Evolutionary conservation across 2,329 filamentous ascomycete genomes (phyloP), one percentile per base, ranked within the genome.

Genomic region (Nemania serpens): DNA sequence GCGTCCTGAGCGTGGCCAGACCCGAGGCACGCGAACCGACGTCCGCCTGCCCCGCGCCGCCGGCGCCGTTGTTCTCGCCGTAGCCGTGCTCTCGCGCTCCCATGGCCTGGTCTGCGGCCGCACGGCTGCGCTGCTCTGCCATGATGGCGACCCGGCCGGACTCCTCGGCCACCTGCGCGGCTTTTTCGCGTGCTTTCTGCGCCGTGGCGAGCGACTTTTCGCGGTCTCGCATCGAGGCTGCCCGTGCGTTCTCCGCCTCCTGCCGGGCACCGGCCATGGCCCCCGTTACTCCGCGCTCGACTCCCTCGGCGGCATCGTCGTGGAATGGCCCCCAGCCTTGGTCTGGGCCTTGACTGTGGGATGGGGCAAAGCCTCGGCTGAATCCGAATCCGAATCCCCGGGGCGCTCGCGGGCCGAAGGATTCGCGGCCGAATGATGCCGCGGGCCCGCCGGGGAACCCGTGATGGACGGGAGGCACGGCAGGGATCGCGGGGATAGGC

Each of bases 1-100:
- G 66, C 34, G 20, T 53, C 37, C 67, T 61, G 5, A 65, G 57
- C n/a, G 15, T 37, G 13, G 41, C n/a, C 20, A 37, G 17, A 43
- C 50, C 36, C 17, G 12, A 33, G 29, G 9, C n/a, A 17, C 39
- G 29, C 33, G 18, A 2, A 36, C 45, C 55, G 18, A 17, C 34
- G 15, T 20, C 56, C 15, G 22, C 12, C 42, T 18, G n/a, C 46
- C 22, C 20, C 37, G 62, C 56, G 12, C 20, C 10, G 20, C 18
- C 42, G 5, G 10, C 10, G 42, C 33, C 39, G 58, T 61, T 59
- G 33, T 52, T 37, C 25, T 42, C 58, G 10, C 39, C 48, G 4
- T 34, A 17, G 22, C 15, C 48, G 29, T 41, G 17, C 3, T 42
- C 34, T 12, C 42, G 42, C 25, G 25, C 7, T 7, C 7, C 25